Base-by-base conservation (phyloP, 352 stramenopile genomes). In the Phytopythium mirpurense region DNA sequence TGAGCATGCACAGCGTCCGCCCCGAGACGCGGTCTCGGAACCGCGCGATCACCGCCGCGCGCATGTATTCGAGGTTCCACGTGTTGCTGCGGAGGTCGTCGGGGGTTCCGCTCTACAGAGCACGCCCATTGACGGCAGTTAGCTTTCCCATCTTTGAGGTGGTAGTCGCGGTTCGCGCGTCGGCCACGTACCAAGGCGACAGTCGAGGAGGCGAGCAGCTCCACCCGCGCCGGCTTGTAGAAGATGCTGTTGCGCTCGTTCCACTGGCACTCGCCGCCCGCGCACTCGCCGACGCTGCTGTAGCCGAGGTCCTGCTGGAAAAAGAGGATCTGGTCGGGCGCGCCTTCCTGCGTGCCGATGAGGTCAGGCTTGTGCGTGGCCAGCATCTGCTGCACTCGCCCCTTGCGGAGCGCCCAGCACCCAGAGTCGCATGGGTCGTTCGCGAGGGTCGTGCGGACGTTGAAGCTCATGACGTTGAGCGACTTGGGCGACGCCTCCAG, bases 221-320 rank as follows among this genome's bases (percentile, higher is more conserved):
- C 41, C 65, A 77, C 85, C 15, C 63, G 63, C 19, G 63, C 50
- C 4, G 54, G 8, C 29, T 61, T 63, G 63, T 86, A 91, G 49
- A 89, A 88, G 31, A 91, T 86, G 56, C 67, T 83, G 57, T 80
- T 64, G 52, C 73, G 78, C 51, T 91, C 80, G 40, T 89, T 87
- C 57, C 51, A 65, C 12, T 74, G 24, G 27, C 81, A 91, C 1
- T 56, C 54, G 38, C 76, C 78, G 0, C 41, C 41, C 14, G 78
- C 74, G 51, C 81, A 91, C 18, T 88, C 72, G 23, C 81, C 81
- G 14, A 75, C 66, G 24, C 56, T 64, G 2, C 56, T 46, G 52
- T 82, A 85, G 37, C 42, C 47, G 51, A 89, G 70, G 2, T 70
- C 44, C 15, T 59, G 43, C 49, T 70, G 12, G 42, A 89, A 83